phyloP scores from a whole-genome alignment of 768 basidiomycete genomes.

The Pulveroboletus sp. region DNA sequence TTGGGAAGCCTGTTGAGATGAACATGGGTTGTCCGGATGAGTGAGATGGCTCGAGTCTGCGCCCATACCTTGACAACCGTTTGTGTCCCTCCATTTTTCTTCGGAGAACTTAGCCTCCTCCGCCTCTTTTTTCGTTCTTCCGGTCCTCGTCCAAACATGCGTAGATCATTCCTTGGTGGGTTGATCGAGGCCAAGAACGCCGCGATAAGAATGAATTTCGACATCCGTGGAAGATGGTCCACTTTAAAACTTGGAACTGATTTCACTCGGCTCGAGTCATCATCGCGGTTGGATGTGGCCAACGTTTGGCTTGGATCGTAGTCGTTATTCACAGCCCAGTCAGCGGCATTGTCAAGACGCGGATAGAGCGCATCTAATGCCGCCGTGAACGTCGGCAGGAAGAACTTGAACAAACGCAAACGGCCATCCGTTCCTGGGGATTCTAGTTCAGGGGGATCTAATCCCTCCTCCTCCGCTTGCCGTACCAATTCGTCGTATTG shows the following conservation, averaged over 20 bases:
- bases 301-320: conserved; percentile 29
- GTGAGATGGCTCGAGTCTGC: background rate
- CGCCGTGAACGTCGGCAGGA: conserved; percentile 54
- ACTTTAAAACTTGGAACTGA: conserved; percentile 16
- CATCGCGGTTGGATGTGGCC: background rate
- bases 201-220: conserved; percentile 71
- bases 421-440: conserved; percentile 54
- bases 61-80: conserved; percentile 42
- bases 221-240: conserved; percentile 53
- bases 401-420: conserved; percentile 60
- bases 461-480: conserved; percentile 20
- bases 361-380: conserved; percentile 69
- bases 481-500: conserved; percentile 31
- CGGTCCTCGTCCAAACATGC: conserved; percentile 75
- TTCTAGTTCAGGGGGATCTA: conserved; percentile 25
- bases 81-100: conserved; percentile 29
- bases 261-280: conserved; percentile 2
- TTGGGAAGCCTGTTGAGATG: conserved; percentile 54
- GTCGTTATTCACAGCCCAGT: conserved; percentile 55
- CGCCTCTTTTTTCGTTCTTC: conserved; percentile 62
- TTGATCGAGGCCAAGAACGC: conserved; percentile 83
- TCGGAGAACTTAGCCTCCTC: conserved; percentile 31
- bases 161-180: conserved; percentile 70
- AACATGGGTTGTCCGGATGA: background rate
- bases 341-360: conserved; percentile 55